Evolutionary conservation across 192 early-diverging fungal genomes (phyloP), one percentile per base, ranked within the genome.

Genomic region (Phlyctochytrium arcticum): DNA sequence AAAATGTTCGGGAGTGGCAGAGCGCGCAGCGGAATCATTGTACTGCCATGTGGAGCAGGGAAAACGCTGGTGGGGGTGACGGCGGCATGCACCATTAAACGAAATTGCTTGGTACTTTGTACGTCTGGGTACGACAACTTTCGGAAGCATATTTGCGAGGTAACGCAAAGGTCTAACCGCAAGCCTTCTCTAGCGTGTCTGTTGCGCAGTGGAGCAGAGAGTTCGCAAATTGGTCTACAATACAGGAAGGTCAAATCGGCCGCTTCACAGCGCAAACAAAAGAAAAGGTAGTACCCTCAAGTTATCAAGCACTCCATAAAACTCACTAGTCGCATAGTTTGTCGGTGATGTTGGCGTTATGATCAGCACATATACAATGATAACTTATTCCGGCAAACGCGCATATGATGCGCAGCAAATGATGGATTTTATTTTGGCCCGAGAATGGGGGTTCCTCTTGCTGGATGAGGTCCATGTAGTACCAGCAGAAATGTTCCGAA

Each of bases 401-500:
- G 94, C 96, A 2, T 87, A 95, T 67, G 93, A 95, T 59, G 87
- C 95, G 0, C 79, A 91, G 72, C 88, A 95, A 63, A 93, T 98
- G 89, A 93, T 99, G 91, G 87, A 95, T 37, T 98, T 94, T 69
- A 75, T 99, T 24, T 80, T 83, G 42, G 81, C 83, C 23, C 86
- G 86, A 36, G 96, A 99, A 72, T 99, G 98, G 98, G 98, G 98
- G 3, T 91, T 99, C 66, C 75, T 99, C 62, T 70, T 99, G 12
- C 75, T 99, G 34, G 98, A 99, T 62, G 98, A 99, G 74, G 98
- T 99, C 5, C 98, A 99, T 64, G 96, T 99, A 29, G 94, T 95
- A 15, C 98, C 98, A 4, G 94, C 95, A 33, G 88, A 92, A 58
- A 92, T 96, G 89, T 95, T 96, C 48, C 54, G 92, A 57, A 90